A percentile compares a stretch with the other conserved stretches of the same genome.
phyloP scores from a whole-genome alignment of 169 alveolate species.

The Cryptosporidium canis region DNA sequence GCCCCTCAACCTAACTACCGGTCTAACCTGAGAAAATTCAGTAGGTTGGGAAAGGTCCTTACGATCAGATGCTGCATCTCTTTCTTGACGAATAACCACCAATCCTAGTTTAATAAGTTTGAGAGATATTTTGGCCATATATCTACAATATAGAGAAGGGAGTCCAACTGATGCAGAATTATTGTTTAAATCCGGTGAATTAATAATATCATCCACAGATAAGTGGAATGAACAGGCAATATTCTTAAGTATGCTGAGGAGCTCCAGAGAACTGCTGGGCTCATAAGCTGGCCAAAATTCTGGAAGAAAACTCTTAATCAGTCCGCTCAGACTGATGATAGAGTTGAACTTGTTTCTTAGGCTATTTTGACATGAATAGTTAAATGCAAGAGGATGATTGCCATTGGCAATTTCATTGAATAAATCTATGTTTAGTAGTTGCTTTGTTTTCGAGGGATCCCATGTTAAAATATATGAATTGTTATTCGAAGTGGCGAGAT shows the following conservation, averaged over 20 bases:
- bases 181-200: neutral
- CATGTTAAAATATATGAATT: constrained; percentile 25
- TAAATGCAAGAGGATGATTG: neutral
- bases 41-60: neutral
- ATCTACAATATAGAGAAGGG: neutral
- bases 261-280: constrained; percentile 10
- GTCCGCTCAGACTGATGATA: neutral
- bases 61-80: neutral
- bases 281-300: constrained; percentile 3
- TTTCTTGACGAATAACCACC: neutral
- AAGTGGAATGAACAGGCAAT: neutral
- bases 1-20: constrained; percentile 34
- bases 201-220: neutral
- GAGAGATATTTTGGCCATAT: constrained; percentile 17
- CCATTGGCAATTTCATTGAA: neutral
- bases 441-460: constrained; percentile 16
- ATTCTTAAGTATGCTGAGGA: constrained; percentile 4
- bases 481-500: neutral
- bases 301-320: constrained; percentile 9
- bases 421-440: neutral
- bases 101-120: neutral
- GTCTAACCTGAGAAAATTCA: neutral
- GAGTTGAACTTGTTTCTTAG: neutral
- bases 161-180: neutral
- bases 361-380: constrained; percentile 13